Percentiles rank a stretch among this genome's conserved stretches.
Conservation (phyloP, 352 stramenopile species). For the Phytophthora sojae region DNA sequence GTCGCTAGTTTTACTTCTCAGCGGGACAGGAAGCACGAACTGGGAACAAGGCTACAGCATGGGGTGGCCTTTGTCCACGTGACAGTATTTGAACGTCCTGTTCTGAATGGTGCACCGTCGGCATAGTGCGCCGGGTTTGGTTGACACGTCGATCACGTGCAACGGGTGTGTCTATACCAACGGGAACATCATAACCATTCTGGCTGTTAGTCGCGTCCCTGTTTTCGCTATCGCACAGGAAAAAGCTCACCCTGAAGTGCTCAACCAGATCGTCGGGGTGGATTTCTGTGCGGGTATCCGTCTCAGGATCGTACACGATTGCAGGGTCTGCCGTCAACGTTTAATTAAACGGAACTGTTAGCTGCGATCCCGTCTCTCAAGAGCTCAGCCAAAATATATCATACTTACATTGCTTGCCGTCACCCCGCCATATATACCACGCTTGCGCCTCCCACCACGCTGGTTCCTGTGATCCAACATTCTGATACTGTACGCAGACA, state of each 20-base stretch:
- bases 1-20: not conserved
- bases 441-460: constrained; percentile 87
- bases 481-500: constrained; percentile 62
- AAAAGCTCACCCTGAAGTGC: constrained; percentile 60
- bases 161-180: constrained; percentile 61
- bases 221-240: constrained; percentile 2
- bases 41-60: constrained; percentile 56
- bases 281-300: constrained; percentile 45
- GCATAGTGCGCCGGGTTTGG: constrained; percentile 54
- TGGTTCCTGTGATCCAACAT: constrained; percentile 63
- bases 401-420: constrained; percentile 61
- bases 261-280: constrained; percentile 57
- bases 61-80: constrained; percentile 76
- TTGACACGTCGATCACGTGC: constrained; percentile 78
- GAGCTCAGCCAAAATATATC: not conserved
- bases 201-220: constrained; percentile 10
- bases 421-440: constrained; percentile 84
- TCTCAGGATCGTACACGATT: constrained; percentile 60
- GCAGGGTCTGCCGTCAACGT: constrained; percentile 46
- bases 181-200: constrained; percentile 2
- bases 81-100: constrained; percentile 70
- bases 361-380: not conserved
- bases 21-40: not conserved
- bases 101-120: constrained; percentile 42
- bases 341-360: not conserved